These are phyloP conservation scores for Mortierella sp. DNA, from an alignment of 371 early-diverging fungal species.

Conservation along the genomic window DNA sequence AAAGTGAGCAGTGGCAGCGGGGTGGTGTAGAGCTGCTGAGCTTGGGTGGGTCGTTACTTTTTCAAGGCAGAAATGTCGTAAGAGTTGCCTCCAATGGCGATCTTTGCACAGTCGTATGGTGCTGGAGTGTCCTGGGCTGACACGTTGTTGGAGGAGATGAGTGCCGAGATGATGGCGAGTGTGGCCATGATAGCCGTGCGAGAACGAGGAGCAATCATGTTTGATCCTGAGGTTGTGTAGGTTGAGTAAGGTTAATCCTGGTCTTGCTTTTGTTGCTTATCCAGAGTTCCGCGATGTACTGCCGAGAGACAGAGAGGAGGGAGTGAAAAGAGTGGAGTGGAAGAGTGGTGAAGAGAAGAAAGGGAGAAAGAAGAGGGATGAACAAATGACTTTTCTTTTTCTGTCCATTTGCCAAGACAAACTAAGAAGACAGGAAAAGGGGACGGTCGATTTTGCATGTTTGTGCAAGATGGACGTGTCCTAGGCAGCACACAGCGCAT, in stretches of 20 bases:
- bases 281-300: neutral
- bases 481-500: neutral
- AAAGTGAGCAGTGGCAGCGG: neutral
- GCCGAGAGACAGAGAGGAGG: neutral
- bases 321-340: neutral
- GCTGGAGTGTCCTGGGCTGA: slow-evolving; percentile 16
- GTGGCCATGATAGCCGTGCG: neutral
- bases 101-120: slow-evolving; percentile 35
- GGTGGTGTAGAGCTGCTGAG: too few relatives aligned
- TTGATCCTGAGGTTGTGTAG: neutral
- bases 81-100: slow-evolving; percentile 22
- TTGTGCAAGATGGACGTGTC: neutral
- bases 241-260: neutral
- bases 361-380: neutral
- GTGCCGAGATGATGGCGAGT: slow-evolving; percentile 7
- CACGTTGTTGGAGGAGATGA: neutral
- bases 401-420: neutral
- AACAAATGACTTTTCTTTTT: neutral
- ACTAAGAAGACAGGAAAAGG: neutral
- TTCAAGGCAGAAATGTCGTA: slow-evolving; percentile 51
- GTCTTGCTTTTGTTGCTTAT: neutral
- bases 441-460: slow-evolving; percentile 3
- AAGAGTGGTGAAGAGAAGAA: neutral
- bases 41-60: neutral
- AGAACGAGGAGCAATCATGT: slow-evolving; percentile 1